These are phyloP conservation scores for Salix purpurea DNA, from an alignment of 345 rosid species.

Conservation along the genomic window DNA sequence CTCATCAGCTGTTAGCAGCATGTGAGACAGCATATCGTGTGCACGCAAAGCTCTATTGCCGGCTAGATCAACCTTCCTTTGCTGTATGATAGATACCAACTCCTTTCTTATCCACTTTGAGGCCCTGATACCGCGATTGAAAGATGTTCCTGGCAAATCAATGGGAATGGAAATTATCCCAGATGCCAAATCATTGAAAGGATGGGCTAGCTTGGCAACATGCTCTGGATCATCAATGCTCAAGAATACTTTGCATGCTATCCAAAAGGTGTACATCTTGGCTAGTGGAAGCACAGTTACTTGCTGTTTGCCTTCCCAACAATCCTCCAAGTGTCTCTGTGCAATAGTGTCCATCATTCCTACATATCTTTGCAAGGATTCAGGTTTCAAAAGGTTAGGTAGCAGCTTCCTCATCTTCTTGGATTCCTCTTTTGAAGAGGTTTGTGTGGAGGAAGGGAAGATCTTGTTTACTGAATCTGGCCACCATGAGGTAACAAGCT, in stretches of 20 bases:
- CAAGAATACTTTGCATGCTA: slow-evolving; percentile 18
- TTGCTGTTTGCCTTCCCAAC: slow-evolving; percentile 12
- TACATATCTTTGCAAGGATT: slow-evolving; percentile 14
- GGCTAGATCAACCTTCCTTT: slow-evolving; percentile 11
- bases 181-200: slow-evolving; percentile 16
- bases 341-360: slow-evolving; percentile 18
- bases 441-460: slow-evolving; percentile 13
- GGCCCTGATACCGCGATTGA: slow-evolving; percentile 12
- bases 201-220: neutral
- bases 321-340: slow-evolving; percentile 7
- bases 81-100: slow-evolving; percentile 11
- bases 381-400: slow-evolving; percentile 15
- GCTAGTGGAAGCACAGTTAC: slow-evolving; percentile 19
- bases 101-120: slow-evolving; percentile 11
- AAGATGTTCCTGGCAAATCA: slow-evolving; percentile 21
- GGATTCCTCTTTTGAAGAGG: neutral
- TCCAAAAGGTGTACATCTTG: slow-evolving; percentile 15
- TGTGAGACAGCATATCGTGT: slow-evolving; percentile 14
- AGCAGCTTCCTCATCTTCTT: slow-evolving; percentile 11
- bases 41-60: slow-evolving; percentile 1
- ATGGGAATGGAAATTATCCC: slow-evolving; percentile 21
- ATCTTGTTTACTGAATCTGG: slow-evolving; percentile 14
- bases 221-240: slow-evolving; percentile 14
- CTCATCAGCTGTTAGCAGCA: slow-evolving; percentile 14
- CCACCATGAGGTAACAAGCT: slow-evolving; percentile 19